Conservation (phyloP, 306 rosid species). For the Lupinus albus region DNA sequence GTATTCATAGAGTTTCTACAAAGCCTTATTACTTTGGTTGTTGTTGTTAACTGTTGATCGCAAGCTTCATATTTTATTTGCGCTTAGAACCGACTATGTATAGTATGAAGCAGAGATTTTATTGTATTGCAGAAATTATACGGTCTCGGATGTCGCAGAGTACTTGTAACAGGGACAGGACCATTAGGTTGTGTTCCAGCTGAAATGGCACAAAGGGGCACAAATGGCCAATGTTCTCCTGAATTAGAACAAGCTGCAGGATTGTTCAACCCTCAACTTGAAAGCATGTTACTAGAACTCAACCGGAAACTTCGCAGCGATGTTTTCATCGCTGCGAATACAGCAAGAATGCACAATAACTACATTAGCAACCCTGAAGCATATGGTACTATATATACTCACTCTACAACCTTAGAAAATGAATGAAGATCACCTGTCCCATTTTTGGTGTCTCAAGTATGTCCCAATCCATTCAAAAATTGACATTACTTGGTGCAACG, state of each 20-base stretch:
- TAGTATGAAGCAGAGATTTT: too few species aligned
- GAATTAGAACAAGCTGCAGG: slow-evolving; percentile 63
- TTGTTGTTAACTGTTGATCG: too few species aligned
- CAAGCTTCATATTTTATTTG: too few species aligned
- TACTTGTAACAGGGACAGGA: slow-evolving; percentile 82
- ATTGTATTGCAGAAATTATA: slow-evolving; percentile 42
- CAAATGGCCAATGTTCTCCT: slow-evolving; percentile 54
- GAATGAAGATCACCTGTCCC: too few species aligned
- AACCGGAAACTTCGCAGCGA: slow-evolving; percentile 57
- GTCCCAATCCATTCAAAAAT: too few species aligned
- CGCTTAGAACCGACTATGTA: too few species aligned
- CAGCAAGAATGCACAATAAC: slow-evolving; percentile 46
- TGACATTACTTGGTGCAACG: too few species aligned
- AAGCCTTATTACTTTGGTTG: too few species aligned
- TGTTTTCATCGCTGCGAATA: slow-evolving; percentile 65
- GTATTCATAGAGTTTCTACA: too few species aligned
- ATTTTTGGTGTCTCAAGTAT: too few species aligned
- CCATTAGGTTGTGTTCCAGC: slow-evolving; percentile 89
- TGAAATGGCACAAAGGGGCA: slow-evolving; percentile 64
- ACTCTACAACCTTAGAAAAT: too few species aligned
- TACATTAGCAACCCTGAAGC: slow-evolving; percentile 53
- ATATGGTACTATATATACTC: slow-evolving; percentile 50
- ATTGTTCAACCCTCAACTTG: slow-evolving; percentile 71
- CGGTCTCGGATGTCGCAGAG: slow-evolving; percentile 68
- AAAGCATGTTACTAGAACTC: slow-evolving; percentile 47